Percentiles rank a stretch among this genome's conserved stretches.
These are phyloP conservation scores for Esteya vermicola DNA, from an alignment of 2,329 filamentous ascomycete genomes.

Conservation along the genomic window DNA sequence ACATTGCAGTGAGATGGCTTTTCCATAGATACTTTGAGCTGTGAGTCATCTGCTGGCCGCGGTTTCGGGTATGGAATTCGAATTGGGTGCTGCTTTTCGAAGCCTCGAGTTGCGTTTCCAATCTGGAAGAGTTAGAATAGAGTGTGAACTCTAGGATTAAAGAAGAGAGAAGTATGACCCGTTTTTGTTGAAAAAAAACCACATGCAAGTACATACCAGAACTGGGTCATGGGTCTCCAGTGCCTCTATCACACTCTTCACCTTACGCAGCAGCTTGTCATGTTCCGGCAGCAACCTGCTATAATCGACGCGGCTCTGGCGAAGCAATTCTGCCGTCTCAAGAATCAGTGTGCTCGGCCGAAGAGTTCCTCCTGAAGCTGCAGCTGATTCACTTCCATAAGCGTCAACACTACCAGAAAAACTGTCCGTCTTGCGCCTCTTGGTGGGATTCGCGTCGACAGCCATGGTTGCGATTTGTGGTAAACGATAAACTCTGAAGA, in stretches of 20 bases:
- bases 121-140: conserved; percentile 32
- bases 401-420: too few species aligned
- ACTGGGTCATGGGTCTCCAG: conserved; percentile 33
- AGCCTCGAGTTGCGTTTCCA: conserved; percentile 48
- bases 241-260: conserved; percentile 39
- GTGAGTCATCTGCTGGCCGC: conserved; percentile 56
- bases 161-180: neutral
- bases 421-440: conserved; percentile 20
- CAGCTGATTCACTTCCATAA: too few species aligned
- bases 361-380: conserved; percentile 16
- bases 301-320: conserved; percentile 39
- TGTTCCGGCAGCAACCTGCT: conserved; percentile 30
- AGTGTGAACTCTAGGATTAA: neutral
- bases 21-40: conserved; percentile 68
- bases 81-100: conserved; percentile 54
- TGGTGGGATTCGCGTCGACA: conserved; percentile 18
- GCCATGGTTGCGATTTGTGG: conserved; percentile 12
- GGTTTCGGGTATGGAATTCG: conserved; percentile 78
- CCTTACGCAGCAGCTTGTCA: conserved; percentile 32
- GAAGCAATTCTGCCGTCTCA: conserved; percentile 45
- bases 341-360: conserved; percentile 39
- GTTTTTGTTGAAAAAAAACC: neutral
- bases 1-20: conserved; percentile 71
- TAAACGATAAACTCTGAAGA: neutral
- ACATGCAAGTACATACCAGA: conserved; percentile 30